Base-by-base conservation (phyloP, 208 protist genomes). In the Leishmania braziliensis region DNA sequence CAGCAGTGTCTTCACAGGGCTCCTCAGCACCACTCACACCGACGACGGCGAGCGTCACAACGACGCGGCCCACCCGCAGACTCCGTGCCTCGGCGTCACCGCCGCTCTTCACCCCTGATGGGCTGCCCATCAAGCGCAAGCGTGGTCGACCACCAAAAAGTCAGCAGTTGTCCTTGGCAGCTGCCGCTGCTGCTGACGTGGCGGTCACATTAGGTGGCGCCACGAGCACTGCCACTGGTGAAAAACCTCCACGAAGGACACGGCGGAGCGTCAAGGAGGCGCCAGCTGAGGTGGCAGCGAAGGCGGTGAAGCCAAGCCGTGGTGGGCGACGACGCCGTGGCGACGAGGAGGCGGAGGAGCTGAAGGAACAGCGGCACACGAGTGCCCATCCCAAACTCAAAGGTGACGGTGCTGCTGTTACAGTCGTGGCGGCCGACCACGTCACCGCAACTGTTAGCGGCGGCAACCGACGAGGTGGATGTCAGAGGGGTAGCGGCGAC, bases 81-180 rank as follows among this genome's bases (percentile, higher is more conserved):
- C 79, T 58, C 26, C 48, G 36, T 20, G 76, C 75, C 43, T 71
- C 66, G 10, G 75, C 71, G 0, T 60, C 70, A 3, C 82, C 82
- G 69, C 60, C 78, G 29, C 82, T 85, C 39, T 79, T 69, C n/a
- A 85, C 82, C n/a, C 78, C 78, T 0, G 83, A 82, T 29, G 83
- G 78, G 9, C 36, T 81, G 4, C 83, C 86, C 16, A 78, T 93
- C 48, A 93, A 92, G 71, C 90, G 90, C n/a, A 91, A 91, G 72
- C 87, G 90, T 26, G 90, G 90, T 23, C 90, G 90, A 16, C 90
- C 90, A 3, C 90, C 90, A 36, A 93, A 93, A 80, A 86, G 84
- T 51, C 83, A 78, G 29, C 71, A 80, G 39, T 16, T 82, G 10
- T 72, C 81, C 26, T 81, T 79, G 14, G 69, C 72, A 18, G 68